Conservation (phyloP, 257 asterid species). For the Datura wrightii region DNA sequence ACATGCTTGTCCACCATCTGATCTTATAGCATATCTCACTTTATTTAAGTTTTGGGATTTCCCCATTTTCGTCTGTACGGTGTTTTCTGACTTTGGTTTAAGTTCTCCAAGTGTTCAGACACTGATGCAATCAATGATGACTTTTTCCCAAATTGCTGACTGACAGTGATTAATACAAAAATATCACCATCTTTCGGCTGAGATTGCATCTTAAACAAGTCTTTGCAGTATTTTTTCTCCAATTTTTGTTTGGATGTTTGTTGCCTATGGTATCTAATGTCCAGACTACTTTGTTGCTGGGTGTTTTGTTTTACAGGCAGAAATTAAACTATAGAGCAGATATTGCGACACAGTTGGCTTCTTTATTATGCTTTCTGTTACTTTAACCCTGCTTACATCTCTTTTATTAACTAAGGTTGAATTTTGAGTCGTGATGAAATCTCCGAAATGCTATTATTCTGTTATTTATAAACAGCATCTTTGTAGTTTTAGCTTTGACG, state of each 20-base stretch:
- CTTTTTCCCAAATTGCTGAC: slow-evolving; percentile 41
- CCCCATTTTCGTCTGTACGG: neutral
- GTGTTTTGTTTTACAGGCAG: slow-evolving; percentile 60
- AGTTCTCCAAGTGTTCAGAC: neutral
- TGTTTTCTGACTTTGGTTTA: neutral
- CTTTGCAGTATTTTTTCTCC: neutral
- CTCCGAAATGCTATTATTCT: neutral
- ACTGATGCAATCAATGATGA: slow-evolving; percentile 41
- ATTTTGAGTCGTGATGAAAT: too few species aligned
- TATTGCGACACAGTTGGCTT: slow-evolving; percentile 72
- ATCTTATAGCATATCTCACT: slow-evolving; percentile 40
- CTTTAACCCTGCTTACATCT: slow-evolving; percentile 40
- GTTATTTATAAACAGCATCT: neutral
- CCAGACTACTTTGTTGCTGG: slow-evolving; percentile 53
- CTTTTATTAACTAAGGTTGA: neutral
- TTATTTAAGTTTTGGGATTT: neutral
- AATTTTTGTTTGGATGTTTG: too few species aligned
- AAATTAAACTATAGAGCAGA: slow-evolving; percentile 51
- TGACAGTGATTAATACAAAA: slow-evolving; percentile 52
- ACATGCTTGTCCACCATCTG: slow-evolving; percentile 88
- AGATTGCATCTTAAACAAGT: slow-evolving; percentile 47
- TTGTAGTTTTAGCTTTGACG: neutral
- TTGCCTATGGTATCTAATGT: slow-evolving; percentile 56
- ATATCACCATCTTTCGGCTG: slow-evolving; percentile 89
- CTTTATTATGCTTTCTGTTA: slow-evolving; percentile 51